Conservation (phyloP, 2,329 filamentous ascomycete genomes). For the Dactylellina sp. region DNA sequence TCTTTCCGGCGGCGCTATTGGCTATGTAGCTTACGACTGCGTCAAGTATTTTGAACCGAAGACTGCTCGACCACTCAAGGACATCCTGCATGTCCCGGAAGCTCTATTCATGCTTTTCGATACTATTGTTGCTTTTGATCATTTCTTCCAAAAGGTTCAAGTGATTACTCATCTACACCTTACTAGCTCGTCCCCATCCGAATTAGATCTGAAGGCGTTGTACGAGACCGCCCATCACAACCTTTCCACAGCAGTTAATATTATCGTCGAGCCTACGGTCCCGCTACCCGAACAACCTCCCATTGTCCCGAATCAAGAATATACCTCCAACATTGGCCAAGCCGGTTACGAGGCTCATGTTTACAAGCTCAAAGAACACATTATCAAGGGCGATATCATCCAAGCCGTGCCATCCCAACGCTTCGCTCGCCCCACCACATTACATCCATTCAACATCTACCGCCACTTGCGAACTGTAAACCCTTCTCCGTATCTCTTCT, state of each 20-base stretch:
- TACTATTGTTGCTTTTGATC: constrained; percentile 92
- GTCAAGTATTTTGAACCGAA: constrained; percentile 98
- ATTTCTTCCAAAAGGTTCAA: constrained; percentile 92
- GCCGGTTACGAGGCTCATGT: constrained; percentile 93
- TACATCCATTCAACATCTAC: constrained; percentile 99
- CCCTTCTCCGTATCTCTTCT: constrained; percentile 97
- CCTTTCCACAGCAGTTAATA: constrained; percentile 35
- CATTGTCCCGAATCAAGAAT: constrained; percentile 79
- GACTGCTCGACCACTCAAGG: constrained; percentile 88
- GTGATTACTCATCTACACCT: constrained; percentile 90
- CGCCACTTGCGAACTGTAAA: constrained; percentile 96
- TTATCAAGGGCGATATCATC: constrained; percentile 92
- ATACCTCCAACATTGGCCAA: constrained; percentile 90
- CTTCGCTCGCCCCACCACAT: constrained; percentile 84
- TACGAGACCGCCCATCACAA: constrained; percentile 36
- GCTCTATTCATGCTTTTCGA: constrained; percentile 97
- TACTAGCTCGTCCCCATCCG: constrained; percentile 67
- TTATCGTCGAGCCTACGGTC: constrained; percentile 61
- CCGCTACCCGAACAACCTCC: constrained; percentile 81
- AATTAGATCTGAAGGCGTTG: constrained; percentile 69
- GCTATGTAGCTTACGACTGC: constrained; percentile 97
- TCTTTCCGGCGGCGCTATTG: constrained; percentile 90
- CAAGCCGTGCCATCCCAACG: constrained; percentile 96
- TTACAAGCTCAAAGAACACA: constrained; percentile 86
- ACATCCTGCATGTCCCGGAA: constrained; percentile 89